Percentiles rank a stretch among this genome's conserved stretches.
Evolutionary conservation across 2,329 filamentous ascomycete species (phyloP).

Genomic region (Dothideomycetes sp.): DNA sequence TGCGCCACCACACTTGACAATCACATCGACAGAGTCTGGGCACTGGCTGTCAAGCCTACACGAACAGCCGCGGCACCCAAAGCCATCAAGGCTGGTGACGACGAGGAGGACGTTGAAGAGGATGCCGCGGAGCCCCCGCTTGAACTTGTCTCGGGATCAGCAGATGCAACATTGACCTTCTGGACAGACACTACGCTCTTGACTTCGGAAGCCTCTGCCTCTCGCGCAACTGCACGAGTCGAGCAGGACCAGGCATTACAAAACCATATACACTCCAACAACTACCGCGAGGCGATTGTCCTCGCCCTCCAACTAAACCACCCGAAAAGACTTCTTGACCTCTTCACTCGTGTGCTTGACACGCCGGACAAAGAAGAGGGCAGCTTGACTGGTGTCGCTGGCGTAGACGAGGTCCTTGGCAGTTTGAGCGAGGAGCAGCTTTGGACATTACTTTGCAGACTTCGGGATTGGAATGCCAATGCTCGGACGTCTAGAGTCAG

Average conservation of each 20-base stretch:
- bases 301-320: conserved; percentile 91
- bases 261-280: conserved; percentile 79
- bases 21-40: conserved; percentile 93
- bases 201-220: conserved; percentile 63
- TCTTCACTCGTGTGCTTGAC: conserved; percentile 73
- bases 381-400: conserved; percentile 51
- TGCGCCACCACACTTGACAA: conserved; percentile 86
- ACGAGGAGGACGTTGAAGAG: conserved; percentile 9
- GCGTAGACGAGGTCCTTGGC: conserved; percentile 75
- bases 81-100: conserved; percentile 1
- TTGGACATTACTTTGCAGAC: conserved; percentile 65
- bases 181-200: conserved; percentile 85
- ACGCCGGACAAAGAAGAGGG: conserved; percentile 47
- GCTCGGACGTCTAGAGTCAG: conserved; percentile 75
- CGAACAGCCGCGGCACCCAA: neutral
- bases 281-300: conserved; percentile 86
- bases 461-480: conserved; percentile 97
- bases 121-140: conserved; percentile 30
- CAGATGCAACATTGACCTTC: conserved; percentile 86
- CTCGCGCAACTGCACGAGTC: conserved; percentile 65
- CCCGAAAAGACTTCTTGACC: conserved; percentile 69
- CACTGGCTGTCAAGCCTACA: conserved; percentile 58
- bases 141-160: conserved; percentile 78
- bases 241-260: conserved; percentile 92
- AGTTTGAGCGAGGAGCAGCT: conserved; percentile 75